Percentiles rank a stretch among this genome's conserved stretches.
phyloP scores from a whole-genome alignment of 106 monocot genomes.

The Dendrobium officinale region DNA sequence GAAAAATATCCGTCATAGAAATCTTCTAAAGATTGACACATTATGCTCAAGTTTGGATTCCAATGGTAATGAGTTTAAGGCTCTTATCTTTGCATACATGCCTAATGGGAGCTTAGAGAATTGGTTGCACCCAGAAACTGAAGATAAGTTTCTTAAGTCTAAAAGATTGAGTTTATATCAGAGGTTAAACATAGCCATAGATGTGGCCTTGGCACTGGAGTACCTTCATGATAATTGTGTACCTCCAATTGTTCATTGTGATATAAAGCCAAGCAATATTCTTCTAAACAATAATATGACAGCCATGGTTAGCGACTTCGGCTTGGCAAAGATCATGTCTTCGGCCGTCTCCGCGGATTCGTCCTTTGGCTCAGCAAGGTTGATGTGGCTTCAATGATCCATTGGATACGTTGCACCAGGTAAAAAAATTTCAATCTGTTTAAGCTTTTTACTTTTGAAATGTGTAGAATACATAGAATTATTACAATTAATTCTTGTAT shows the following conservation, averaged over 20 bases:
- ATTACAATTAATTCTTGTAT: not conserved
- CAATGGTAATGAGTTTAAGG: conserved; percentile 36
- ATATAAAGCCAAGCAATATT: conserved; percentile 25
- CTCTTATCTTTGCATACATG: conserved; percentile 37
- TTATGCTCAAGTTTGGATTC: conserved; percentile 27
- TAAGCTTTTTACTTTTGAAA: not conserved
- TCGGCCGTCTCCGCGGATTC: not conserved
- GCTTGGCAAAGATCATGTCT: conserved; percentile 10
- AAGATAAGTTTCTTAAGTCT: not conserved
- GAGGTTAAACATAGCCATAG: conserved; percentile 37
- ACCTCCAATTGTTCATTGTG: conserved; percentile 37
- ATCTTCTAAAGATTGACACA: conserved; percentile 40
- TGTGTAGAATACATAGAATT: no score
- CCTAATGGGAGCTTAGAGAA: conserved; percentile 43
- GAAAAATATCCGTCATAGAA: conserved; percentile 35
- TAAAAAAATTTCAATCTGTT: not conserved
- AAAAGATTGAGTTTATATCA: conserved; percentile 9
- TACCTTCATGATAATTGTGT: conserved; percentile 38
- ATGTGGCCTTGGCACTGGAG: conserved; percentile 40
- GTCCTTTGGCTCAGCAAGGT: not conserved
- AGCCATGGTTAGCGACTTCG: conserved; percentile 43
- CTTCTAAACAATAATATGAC: conserved; percentile 23
- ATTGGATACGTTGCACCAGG: conserved; percentile 59
- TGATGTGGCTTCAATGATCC: conserved; percentile 21
- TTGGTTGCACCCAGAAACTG: conserved; percentile 28